Evolutionary conservation across 805 yeast genomes (phyloP), one percentile per base, ranked within the genome.

Genomic region (Teunomyces barrocoloradensis): DNA sequence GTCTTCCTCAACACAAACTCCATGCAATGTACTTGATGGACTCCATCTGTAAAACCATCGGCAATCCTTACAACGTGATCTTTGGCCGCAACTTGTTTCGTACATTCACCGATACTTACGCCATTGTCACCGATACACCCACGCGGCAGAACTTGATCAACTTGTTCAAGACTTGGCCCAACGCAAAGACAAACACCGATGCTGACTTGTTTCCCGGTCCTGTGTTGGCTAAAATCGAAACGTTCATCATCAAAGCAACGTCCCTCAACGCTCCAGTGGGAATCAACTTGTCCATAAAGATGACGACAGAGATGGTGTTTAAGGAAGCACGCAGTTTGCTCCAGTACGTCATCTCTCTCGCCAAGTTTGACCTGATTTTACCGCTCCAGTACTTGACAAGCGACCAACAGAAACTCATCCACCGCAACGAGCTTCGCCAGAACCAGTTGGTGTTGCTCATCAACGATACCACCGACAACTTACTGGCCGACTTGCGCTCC

Each of bases 1-100:
- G 71, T 45, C 53, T 70, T 27, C 77, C 77, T 12, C 68, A 67
- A 48, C 65, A 71, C 54, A 68, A 68, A 49, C 47, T 54, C 28
- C 65, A 51, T 51, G 51, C 67, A 17, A 61, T 73, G 43, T 73
- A 73, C 52, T 55, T 73, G 41, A 51, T 73, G 59, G 78, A 73
- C 54, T 69, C 74, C 32, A 69, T 73, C 23, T 62, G 71, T 55
- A 73, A 73, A 49, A 71, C 66, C 54, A 61, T 72, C 27, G 77
- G 78, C 12, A 71, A 66, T 47, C 78, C 78, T 6, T 73, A 70
- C 57, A 70, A 70, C 50, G 48, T 69, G 40, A 53, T 71, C 43
- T 71, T 72, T 53, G 68, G 69, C 35, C 50, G 57, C 18, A 64
- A 64, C 44, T 53, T 73, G 35, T 70, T 63, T 56, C 59, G 59